Evolutionary conservation across 768 basidiomycete species (phyloP).

Genomic region (Suillus bovinus): DNA sequence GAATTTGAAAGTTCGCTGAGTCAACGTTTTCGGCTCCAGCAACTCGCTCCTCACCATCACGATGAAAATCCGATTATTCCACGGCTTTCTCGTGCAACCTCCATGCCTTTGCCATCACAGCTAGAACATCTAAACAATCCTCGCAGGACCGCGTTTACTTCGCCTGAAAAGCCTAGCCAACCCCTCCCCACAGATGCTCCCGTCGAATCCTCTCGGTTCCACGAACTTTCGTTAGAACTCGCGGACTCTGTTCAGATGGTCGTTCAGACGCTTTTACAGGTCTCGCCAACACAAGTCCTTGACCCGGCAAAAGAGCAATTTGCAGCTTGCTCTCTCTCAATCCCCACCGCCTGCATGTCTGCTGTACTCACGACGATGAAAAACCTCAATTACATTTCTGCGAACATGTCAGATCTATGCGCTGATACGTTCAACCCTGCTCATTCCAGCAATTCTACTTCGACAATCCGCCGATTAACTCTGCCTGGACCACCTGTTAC

Average conservation of each 20-base stretch:
- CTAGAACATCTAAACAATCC: conserved; percentile 78
- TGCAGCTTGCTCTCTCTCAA: conserved; percentile 82
- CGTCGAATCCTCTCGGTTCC: conserved; percentile 40
- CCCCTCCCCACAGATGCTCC: conserved; percentile 22
- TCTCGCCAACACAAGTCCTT: conserved; percentile 86
- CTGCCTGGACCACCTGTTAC: conserved; percentile 15
- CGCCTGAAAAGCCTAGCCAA: conserved; percentile 15
- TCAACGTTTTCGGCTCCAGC: conserved; percentile 26
- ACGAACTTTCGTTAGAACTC: conserved; percentile 80
- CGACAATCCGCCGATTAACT: not conserved
- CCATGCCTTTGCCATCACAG: conserved; percentile 78
- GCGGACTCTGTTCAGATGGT: conserved; percentile 90
- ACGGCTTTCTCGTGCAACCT: conserved; percentile 73
- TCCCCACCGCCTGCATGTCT: conserved; percentile 86
- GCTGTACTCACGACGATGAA: conserved; percentile 92
- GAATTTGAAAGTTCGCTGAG: conserved; percentile 28
- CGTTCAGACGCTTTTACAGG: conserved; percentile 87
- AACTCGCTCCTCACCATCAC: conserved; percentile 18
- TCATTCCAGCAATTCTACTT: conserved; percentile 11
- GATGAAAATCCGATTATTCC: conserved; percentile 39
- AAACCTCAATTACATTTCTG: conserved; percentile 89
- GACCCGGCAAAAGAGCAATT: conserved; percentile 95
- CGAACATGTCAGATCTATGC: conserved; percentile 61
- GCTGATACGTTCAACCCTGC: conserved; percentile 12
- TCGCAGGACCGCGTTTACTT: conserved; percentile 33